Base-by-base conservation (phyloP, 2,329 filamentous ascomycete species). In the Zymoseptoria tritici region DNA sequence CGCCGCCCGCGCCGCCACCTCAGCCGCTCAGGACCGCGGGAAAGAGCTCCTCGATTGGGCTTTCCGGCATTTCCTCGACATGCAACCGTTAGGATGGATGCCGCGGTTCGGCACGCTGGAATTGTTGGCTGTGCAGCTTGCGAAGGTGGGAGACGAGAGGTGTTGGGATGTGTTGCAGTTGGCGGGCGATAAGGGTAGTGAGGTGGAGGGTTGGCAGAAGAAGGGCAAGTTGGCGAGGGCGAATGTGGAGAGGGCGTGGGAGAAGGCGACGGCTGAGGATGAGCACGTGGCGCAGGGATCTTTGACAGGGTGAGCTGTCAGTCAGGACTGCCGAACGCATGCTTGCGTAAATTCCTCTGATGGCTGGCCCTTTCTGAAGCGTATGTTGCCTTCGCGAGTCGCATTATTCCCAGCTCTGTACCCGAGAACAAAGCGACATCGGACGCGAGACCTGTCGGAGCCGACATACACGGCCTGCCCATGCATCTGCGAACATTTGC, bases 151-250 rank as follows among this genome's bases (percentile, higher is more conserved):
- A 3, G 71, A 74, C 60, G 60, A 55, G 31, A 64, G 71, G 13
- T 73, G 70, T 46, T 74, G 71, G 71, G 71, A 73, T 60, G 66
- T 73, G 4, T 55, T 74, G 56, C 71, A 74, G 57, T 60, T 63
- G 20, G 62, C 66, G 5, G 69, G 70, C 29, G 71, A 74, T 26
- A 29, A 60, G 5, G 60, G 61, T 1, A 58, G 67, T 3, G 59
- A 59, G 16, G 55, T 71, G n/a, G 70, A 71, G 16, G 70, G 66
- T 4, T 72, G 66, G 62, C 61, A 61, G 11, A 57, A 62, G 58
- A 71, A 70, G 62, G 65, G 65, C 2, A 57, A 57, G 31, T 68
- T 57, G 62, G 61, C 67, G 20, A 60, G 65, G 60, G 60, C 52
- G 58, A 68, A 67, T 58, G 66, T 70, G 21, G 68, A 70, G 60